Base-by-base conservation (phyloP, 2,329 filamentous ascomycete genomes). In the Aspergillus sp. region DNA sequence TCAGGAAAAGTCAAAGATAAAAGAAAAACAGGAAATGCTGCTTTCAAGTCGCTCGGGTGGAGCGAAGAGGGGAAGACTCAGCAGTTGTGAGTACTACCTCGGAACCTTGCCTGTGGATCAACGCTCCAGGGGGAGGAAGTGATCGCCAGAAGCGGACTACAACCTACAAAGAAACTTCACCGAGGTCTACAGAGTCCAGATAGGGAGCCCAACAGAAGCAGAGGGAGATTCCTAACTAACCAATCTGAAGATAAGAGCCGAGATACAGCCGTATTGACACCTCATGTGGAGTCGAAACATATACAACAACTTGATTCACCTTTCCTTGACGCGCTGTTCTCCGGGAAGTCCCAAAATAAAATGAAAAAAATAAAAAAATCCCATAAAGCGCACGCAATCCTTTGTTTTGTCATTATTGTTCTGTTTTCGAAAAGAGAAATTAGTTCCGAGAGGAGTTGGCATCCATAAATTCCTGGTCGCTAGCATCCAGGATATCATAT, bases 401-500 rank as follows among this genome's bases (percentile, higher is more conserved):
- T 30, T 28, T 59, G 41, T 53, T 59, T 45, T 54, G 25, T 58
- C 48, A 53, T 52, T 15, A 31, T 19, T 13, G 28, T 28, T 34
- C 17, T 45, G 17, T 4, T 53, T 47, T 52, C 50, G 22, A 30
- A 50, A 50, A 41, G 34, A 15, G 34, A 22, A 9, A 48, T 66
- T 60, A 71, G 61, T 64, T 63, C 55, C 62, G 57, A 47, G 69
- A 68, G 8, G 72, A 71, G 43, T 70, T 69, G 25, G 71, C 86
- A 64, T 84, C 83, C 55, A 87, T 76, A 68, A 85, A 90, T 75
- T 98, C 94, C 76, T 96, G 91, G 68, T 98, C 94, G 62, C 92
- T 96, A 48, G 93, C 94, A 80, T 97, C 93, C 50, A 98, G 87
- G 67, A 98, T 93, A 72, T 99, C 95, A 76, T 98, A 99, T 80